These are phyloP conservation scores for Camellia oleifera DNA, from an alignment of 179 eudicot species.

Conservation along the genomic window DNA sequence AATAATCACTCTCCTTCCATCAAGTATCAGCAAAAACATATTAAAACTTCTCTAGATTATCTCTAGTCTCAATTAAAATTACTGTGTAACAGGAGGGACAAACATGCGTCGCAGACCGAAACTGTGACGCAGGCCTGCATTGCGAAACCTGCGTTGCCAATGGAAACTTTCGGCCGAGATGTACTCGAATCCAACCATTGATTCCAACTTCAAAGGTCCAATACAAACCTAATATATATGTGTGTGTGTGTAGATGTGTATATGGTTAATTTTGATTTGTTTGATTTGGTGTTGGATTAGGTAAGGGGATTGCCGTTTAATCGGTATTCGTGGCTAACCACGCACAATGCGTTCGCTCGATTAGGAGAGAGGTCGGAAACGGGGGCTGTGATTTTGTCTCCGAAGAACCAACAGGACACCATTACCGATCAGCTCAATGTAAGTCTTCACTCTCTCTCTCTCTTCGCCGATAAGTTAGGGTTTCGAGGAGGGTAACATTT, in stretches of 20 bases:
- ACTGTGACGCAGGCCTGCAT: constrained; percentile 68
- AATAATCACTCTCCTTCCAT: not conserved
- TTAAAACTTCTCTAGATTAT: not conserved
- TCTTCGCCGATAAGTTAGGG: not conserved
- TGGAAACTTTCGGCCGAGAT: constrained; percentile 58
- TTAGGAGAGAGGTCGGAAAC: constrained; percentile 69
- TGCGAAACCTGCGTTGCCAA: constrained; percentile 76
- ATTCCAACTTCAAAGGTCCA: constrained; percentile 62
- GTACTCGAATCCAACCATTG: constrained; percentile 71
- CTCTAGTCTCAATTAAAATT: not conserved
- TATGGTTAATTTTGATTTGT: constrained; percentile 9
- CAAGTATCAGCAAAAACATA: not conserved
- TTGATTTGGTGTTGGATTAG: constrained; percentile 22
- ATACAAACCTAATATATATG: not conserved
- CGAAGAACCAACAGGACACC: constrained; percentile 87
- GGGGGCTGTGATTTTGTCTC: constrained; percentile 56
- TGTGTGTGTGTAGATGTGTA: not conserved
- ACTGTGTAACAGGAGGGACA: constrained; percentile 41
- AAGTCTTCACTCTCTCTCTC: constrained; percentile 11
- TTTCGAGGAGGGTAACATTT: not conserved
- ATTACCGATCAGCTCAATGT: constrained; percentile 86
- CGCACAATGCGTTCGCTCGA: constrained; percentile 82
- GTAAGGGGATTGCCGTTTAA: constrained; percentile 82
- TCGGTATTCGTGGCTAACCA: constrained; percentile 88
- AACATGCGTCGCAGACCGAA: constrained; percentile 41